Conservation (phyloP, 2,329 filamentous ascomycete genomes). For the Exophiala spinifera region DNA sequence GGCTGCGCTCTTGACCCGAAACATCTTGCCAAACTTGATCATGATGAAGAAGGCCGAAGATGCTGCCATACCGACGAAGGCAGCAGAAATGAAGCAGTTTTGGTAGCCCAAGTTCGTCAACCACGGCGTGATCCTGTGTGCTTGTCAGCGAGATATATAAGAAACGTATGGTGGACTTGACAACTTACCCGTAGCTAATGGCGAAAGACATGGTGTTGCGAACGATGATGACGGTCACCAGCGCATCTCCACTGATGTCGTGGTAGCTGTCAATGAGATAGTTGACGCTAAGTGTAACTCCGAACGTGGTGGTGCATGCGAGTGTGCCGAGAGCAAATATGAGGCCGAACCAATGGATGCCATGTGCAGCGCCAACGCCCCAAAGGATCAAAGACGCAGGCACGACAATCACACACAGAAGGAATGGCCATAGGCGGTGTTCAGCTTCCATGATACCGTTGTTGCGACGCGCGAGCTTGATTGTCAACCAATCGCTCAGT, state of each 20-base stretch:
- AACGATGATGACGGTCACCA: slow-evolving; percentile 50
- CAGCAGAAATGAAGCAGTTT: slow-evolving; percentile 41
- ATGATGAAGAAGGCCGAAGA: slow-evolving; percentile 40
- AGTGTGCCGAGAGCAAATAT: slow-evolving; percentile 50
- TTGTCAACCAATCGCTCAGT: slow-evolving; percentile 29
- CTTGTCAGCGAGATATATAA: slow-evolving; percentile 2
- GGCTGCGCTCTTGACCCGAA: slow-evolving; percentile 34
- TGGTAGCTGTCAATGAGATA: slow-evolving; percentile 52
- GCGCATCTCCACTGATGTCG: slow-evolving; percentile 49
- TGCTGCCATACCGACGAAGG: slow-evolving; percentile 38
- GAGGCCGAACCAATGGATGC: slow-evolving; percentile 50
- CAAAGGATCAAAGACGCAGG: slow-evolving; percentile 48
- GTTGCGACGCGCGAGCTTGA: slow-evolving; percentile 27
- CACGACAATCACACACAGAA: slow-evolving; percentile 40
- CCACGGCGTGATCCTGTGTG: slow-evolving; percentile 45
- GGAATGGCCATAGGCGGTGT: slow-evolving; percentile 30
- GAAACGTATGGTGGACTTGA: not conserved
- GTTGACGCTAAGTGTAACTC: slow-evolving; percentile 43
- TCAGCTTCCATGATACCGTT: slow-evolving; percentile 32
- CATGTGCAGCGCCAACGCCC: slow-evolving; percentile 51
- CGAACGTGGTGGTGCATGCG: slow-evolving; percentile 44
- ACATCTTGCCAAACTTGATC: slow-evolving; percentile 39
- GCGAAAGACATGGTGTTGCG: slow-evolving; percentile 52
- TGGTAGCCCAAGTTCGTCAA: slow-evolving; percentile 38
- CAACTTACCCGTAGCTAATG: slow-evolving; percentile 45